A percentile compares a stretch with the other conserved stretches of the same genome.
These are phyloP conservation scores for Tolypocladium sp. DNA, from an alignment of 2,329 filamentous ascomycete genomes.

Conservation along the genomic window DNA sequence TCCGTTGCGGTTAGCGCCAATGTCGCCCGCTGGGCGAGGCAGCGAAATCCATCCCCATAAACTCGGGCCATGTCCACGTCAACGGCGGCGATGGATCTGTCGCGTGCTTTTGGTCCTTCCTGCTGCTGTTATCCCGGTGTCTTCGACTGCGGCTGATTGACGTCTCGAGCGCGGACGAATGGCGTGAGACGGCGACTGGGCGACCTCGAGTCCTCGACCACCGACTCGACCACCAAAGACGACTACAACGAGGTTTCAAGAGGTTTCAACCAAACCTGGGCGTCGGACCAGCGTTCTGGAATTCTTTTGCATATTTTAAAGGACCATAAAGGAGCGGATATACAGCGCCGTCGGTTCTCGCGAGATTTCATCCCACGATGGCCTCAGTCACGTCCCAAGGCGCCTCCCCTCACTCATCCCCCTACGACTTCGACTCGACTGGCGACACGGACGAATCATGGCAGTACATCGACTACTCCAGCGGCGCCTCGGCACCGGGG, in stretches of 20 bases:
- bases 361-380: slow-evolving; percentile 8
- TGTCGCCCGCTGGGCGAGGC: not conserved
- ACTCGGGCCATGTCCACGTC: not conserved
- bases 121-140: not conserved
- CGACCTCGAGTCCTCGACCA: too few species aligned
- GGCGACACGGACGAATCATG: slow-evolving; percentile 35
- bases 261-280: not conserved
- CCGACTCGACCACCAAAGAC: not conserved
- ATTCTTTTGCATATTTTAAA: too few species aligned
- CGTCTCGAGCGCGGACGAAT: not conserved
- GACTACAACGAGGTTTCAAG: not conserved
- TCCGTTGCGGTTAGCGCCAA: not conserved
- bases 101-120: not conserved
- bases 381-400: slow-evolving; percentile 29
- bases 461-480: slow-evolving; percentile 30
- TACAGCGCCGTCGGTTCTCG: not conserved
- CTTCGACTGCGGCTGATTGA: not conserved
- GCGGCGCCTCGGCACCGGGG: slow-evolving; percentile 22
- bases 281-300: not conserved
- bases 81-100: not conserved
- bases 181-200: not conserved
- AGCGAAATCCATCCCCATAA: not conserved
- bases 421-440: slow-evolving; percentile 29
- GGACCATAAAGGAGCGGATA: not conserved
- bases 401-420: slow-evolving; percentile 27